A percentile compares a stretch with the other conserved stretches of the same genome.
Conservation (phyloP, 2,329 filamentous ascomycete genomes). For the Basipetospora chlamydospora region DNA sequence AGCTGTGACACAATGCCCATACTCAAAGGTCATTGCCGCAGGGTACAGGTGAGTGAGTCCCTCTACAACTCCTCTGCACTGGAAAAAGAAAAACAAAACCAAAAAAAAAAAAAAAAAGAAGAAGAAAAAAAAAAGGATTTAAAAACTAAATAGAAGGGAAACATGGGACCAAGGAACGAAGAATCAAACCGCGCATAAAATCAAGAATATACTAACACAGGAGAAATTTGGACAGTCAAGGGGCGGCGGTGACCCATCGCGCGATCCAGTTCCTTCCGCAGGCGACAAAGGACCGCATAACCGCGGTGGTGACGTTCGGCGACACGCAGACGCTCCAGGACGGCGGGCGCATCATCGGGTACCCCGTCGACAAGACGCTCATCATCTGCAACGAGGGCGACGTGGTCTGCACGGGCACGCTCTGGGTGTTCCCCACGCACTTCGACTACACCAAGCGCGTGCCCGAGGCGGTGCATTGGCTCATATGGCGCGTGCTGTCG, state of each 20-base stretch:
- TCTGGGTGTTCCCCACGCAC: constrained; percentile 8
- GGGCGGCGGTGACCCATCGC: constrained; percentile 15
- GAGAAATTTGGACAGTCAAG: constrained; percentile 11
- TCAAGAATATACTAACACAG: too few relatives aligned
- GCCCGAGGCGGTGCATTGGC: constrained; percentile 16
- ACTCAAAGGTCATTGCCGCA: constrained; percentile 20
- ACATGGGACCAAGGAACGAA: too few relatives aligned
- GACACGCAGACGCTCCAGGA: constrained; percentile 16
- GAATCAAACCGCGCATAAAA: too few relatives aligned
- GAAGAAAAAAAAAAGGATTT: too few relatives aligned
- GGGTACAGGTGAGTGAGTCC: constrained; percentile 17
- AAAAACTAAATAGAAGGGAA: too few relatives aligned
- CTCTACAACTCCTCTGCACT: too few relatives aligned
- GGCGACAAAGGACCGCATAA: constrained; percentile 11
- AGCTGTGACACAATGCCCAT: constrained; percentile 21
- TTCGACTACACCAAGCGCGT: constrained; percentile 17
- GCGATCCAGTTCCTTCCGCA: constrained; percentile 13
- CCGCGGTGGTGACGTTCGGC: constrained; percentile 14
- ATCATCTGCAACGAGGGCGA: constrained; percentile 27
- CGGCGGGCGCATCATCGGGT: constrained; percentile 19
- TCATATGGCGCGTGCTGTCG: constrained; percentile 8
- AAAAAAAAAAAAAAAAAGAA: too few relatives aligned
- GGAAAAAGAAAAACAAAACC: too few relatives aligned
- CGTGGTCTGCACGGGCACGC: constrained; percentile 20
- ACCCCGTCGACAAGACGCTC: constrained; percentile 19